Conservation (phyloP, 2,329 filamentous ascomycete genomes). For the Parastagonospora nodorum region DNA sequence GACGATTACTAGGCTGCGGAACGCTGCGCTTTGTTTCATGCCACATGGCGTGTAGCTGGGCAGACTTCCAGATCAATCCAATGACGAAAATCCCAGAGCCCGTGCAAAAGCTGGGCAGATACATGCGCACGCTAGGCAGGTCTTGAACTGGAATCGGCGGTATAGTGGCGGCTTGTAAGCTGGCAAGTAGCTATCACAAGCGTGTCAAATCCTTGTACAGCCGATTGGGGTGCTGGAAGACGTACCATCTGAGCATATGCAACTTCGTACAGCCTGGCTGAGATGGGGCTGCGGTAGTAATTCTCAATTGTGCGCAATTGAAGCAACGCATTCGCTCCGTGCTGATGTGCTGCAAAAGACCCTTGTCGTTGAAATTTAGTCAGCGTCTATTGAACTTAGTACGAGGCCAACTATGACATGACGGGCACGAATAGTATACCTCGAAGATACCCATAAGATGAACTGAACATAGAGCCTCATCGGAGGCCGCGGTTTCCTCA, state of each 20-base stretch:
- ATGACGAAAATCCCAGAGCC: constrained; percentile 26
- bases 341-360: constrained; percentile 30
- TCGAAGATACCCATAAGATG: constrained; percentile 39
- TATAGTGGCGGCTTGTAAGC: constrained; percentile 29
- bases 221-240: neutral
- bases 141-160: constrained; percentile 28
- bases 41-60: constrained; percentile 34
- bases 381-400: constrained; percentile 24
- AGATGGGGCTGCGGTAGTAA: constrained; percentile 29
- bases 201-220: constrained; percentile 14
- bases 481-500: constrained; percentile 21
- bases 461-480: constrained; percentile 31
- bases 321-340: constrained; percentile 35
- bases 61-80: constrained; percentile 29
- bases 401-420: neutral
- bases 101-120: constrained; percentile 25
- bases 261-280: constrained; percentile 34
- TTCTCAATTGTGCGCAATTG: constrained; percentile 30
- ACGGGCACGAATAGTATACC: constrained; percentile 11
- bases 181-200: constrained; percentile 29
- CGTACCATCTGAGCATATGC: constrained; percentile 33
- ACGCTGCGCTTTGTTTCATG: constrained; percentile 27
- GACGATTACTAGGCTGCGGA: constrained; percentile 19
- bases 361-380: constrained; percentile 23
- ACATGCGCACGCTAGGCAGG: constrained; percentile 13